Conservation (phyloP, 75 land plant genomes). For the Picea glauca region DNA sequence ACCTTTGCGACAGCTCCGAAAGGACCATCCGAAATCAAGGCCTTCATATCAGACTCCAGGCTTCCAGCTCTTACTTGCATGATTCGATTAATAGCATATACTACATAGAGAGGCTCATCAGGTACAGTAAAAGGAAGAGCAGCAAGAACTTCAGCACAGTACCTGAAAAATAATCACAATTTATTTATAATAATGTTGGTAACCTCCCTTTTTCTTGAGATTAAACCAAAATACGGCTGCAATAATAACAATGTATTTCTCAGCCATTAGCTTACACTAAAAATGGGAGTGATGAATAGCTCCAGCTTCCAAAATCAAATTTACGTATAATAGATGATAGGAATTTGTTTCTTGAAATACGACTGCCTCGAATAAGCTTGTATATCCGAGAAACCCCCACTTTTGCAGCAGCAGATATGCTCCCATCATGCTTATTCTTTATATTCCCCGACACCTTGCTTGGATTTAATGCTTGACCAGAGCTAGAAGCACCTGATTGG, state of each 20-base stretch:
- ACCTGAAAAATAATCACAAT: constrained; percentile 46
- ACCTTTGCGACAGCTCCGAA: constrained; percentile 32
- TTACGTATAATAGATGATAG: constrained; percentile 87
- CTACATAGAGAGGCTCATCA: constrained; percentile 95
- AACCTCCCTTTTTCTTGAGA: neutral
- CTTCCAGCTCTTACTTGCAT: constrained; percentile 93
- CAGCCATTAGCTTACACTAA: constrained; percentile 64
- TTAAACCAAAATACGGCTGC: neutral
- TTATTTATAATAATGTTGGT: neutral
- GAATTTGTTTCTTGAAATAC: constrained; percentile 89
- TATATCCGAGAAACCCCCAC: constrained; percentile 88
- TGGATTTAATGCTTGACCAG: constrained; percentile 20
- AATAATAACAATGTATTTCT: neutral
- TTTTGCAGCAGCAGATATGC: constrained; percentile 56
- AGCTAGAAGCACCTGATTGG: constrained; percentile 44
- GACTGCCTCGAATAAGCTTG: constrained; percentile 82
- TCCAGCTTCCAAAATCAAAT: constrained; percentile 70
- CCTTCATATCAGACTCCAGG: constrained; percentile 84
- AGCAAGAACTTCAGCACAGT: constrained; percentile 89
- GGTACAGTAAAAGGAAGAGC: constrained; percentile 82
- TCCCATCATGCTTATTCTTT: constrained; percentile 42
- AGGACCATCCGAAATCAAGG: constrained; percentile 37
- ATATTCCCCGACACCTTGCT: constrained; percentile 25
- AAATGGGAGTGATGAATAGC: constrained; percentile 52
- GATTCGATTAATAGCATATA: constrained; percentile 86